phyloP scores from a whole-genome alignment of 192 early-diverging fungal species.

The Allomyces macrogynus region DNA sequence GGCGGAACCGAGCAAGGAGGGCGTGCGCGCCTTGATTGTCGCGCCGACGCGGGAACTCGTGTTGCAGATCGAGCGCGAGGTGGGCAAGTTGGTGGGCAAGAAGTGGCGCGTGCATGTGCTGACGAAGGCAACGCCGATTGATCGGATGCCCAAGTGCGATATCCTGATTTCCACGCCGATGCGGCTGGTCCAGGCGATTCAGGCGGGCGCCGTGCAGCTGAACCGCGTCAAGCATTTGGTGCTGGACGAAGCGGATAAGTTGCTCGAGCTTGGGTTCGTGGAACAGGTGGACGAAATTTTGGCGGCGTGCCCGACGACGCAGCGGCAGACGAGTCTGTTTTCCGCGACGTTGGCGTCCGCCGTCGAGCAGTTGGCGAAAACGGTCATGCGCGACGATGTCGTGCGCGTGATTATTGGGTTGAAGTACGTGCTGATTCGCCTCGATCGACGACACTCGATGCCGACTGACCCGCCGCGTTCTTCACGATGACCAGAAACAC shows the following conservation, averaged over 20 bases:
- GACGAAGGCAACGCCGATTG: conserved; percentile 50
- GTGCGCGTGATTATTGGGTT: conserved; percentile 71
- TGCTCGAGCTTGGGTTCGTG: conserved; percentile 65
- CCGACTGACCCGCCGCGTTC: too few species aligned
- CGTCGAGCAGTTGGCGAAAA: conserved; percentile 75
- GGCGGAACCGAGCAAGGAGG: conserved; percentile 50
- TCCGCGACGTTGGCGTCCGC: conserved; percentile 83
- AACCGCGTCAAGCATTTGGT: conserved; percentile 49
- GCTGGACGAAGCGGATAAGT: conserved; percentile 66
- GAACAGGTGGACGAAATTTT: conserved; percentile 76
- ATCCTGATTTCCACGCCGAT: conserved; percentile 85
- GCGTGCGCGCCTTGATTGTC: conserved; percentile 75
- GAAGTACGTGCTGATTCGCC: conserved; percentile 23
- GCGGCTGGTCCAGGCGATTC: conserved; percentile 71
- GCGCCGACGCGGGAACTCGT: conserved; percentile 90
- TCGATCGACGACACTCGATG: background rate
- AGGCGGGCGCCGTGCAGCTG: conserved; percentile 56
- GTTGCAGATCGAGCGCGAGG: conserved; percentile 61
- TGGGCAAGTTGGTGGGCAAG: conserved; percentile 50
- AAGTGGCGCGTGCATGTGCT: conserved; percentile 67
- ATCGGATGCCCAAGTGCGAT: conserved; percentile 23
- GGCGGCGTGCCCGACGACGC: conserved; percentile 53
- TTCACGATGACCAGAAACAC: conserved; percentile 38
- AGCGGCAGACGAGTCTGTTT: conserved; percentile 66
- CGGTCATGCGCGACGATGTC: conserved; percentile 73